Conservation (phyloP, 371 early-diverging fungal species). For the Rhizopus arrhizus region DNA sequence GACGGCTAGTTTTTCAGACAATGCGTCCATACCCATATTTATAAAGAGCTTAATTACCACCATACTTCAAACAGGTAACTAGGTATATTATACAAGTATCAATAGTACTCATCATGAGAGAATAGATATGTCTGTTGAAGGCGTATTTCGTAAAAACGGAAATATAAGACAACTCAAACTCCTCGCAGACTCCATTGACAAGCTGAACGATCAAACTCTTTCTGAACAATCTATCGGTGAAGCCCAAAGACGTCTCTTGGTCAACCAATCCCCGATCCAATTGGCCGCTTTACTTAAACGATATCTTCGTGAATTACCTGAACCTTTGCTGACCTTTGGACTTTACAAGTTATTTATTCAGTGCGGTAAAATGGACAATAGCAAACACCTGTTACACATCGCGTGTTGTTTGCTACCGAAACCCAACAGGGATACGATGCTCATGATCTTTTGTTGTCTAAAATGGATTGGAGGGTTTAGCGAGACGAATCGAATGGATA, state of each 20-base stretch:
- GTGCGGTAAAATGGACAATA: constrained; percentile 55
- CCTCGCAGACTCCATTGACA: constrained; percentile 63
- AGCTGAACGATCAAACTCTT: neutral
- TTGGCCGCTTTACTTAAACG: constrained; percentile 93
- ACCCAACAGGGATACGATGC: constrained; percentile 87
- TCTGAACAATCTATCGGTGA: neutral
- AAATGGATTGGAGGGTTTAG: constrained; percentile 77
- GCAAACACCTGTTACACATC: constrained; percentile 69
- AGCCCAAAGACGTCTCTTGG: constrained; percentile 25
- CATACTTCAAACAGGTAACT: constrained; percentile 75
- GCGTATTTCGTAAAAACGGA: constrained; percentile 97
- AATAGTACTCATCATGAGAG: neutral
- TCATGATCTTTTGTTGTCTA: constrained; percentile 83
- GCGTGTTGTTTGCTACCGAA: constrained; percentile 86
- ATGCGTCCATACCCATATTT: constrained; percentile 78
- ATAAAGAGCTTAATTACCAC: constrained; percentile 78
- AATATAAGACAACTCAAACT: constrained; percentile 87
- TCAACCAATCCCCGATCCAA: constrained; percentile 82
- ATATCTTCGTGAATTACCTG: constrained; percentile 93
- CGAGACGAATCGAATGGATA: constrained; percentile 83
- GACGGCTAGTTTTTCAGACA: constrained; percentile 35
- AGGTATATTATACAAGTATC: neutral
- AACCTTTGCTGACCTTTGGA: constrained; percentile 89
- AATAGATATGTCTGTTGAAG: constrained; percentile 86
- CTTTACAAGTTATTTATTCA: constrained; percentile 80